Base-by-base conservation (phyloP, 371 early-diverging fungal species). In the Mucor indicus region DNA sequence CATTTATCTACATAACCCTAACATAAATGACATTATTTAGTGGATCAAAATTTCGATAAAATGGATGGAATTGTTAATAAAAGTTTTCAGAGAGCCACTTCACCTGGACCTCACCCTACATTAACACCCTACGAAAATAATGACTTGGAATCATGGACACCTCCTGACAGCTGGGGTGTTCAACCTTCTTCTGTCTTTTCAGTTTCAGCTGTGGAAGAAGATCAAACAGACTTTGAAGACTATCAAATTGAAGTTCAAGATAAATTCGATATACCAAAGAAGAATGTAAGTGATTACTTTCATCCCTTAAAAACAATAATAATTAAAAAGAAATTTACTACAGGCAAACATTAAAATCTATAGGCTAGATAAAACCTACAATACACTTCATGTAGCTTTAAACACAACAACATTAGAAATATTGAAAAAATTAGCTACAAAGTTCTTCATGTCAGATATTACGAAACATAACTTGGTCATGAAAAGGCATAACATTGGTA, bases 151-250 rank as follows among this genome's bases (percentile, higher is more conserved):
- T 56, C 69, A 11, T 87, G 87, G 87, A 65, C 75, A 5, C 76
- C 86, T 16, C 87, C 87, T 31, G 87, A 87, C 39, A 84, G 84
- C 29, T 87, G 87, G 87, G 86, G 79, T 5, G 84, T 87, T 6
- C 68, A 76, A 35, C 56, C 60, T n/a, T 35, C 54, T 11, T 57
- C 58, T n/a, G 37, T 60, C 4, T 37, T 51, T 16, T 36, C 47
- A 4, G 45, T 30, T 13, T 17, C 57, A 32, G n/a, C n/a, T n/a
- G 46, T 24, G 25, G 12, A 47, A 6, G 6, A 52, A 2, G 51
- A 42, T 15, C 65, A 67, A 30, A 79, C 80, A 19, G 74, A 73
- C 30, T 80, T 68, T 41, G 78, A 77, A 23, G 75, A 78, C 8
- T 58, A 67, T 50, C 46, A 56, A 5, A 53, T 64, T 5, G 65